phyloP scores from a whole-genome alignment of 1,284 basidiomycete genomes.

The Neonothopanus nambi region DNA sequence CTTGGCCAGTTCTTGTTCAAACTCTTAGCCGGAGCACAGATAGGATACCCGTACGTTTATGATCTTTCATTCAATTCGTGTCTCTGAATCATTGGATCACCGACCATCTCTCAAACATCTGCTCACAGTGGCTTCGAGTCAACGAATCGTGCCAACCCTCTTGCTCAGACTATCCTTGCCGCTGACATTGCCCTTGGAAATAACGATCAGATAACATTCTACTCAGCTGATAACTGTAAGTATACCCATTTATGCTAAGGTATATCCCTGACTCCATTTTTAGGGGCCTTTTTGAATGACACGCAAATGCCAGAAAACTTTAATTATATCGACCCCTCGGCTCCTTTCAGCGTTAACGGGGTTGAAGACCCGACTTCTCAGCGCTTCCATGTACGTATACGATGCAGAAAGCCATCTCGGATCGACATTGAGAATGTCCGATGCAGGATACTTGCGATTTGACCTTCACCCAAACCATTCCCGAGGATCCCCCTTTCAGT shows the following conservation, averaged over 20 bases:
- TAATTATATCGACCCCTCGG: slow-evolving; percentile 52
- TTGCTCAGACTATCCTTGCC: slow-evolving; percentile 58
- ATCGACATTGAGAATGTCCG: slow-evolving; percentile 16
- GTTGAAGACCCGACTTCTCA: slow-evolving; percentile 53
- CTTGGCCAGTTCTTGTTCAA: slow-evolving; percentile 61
- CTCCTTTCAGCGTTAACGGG: slow-evolving; percentile 49
- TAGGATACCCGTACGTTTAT: slow-evolving; percentile 53
- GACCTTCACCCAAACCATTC: slow-evolving; percentile 45
- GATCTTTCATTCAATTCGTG: neutral
- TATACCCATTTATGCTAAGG: slow-evolving; percentile 7
- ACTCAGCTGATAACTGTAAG: slow-evolving; percentile 53
- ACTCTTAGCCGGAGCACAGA: slow-evolving; percentile 50
- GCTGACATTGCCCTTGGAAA: slow-evolving; percentile 48
- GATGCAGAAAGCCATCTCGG: neutral
- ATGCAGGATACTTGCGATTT: slow-evolving; percentile 42
- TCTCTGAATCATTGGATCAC: neutral
- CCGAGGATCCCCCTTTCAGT: slow-evolving; percentile 52
- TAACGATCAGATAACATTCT: slow-evolving; percentile 39
- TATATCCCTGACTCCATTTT: neutral
- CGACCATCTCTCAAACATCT: neutral
- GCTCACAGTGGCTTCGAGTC: slow-evolving; percentile 52
- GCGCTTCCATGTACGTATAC: slow-evolving; percentile 50
- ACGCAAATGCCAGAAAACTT: slow-evolving; percentile 42
- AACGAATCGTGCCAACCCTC: slow-evolving; percentile 49
- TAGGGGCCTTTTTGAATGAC: slow-evolving; percentile 57